Evolutionary conservation across 192 early-diverging fungal genomes (phyloP).

Genomic region (Backusella mclennaniae): DNA sequence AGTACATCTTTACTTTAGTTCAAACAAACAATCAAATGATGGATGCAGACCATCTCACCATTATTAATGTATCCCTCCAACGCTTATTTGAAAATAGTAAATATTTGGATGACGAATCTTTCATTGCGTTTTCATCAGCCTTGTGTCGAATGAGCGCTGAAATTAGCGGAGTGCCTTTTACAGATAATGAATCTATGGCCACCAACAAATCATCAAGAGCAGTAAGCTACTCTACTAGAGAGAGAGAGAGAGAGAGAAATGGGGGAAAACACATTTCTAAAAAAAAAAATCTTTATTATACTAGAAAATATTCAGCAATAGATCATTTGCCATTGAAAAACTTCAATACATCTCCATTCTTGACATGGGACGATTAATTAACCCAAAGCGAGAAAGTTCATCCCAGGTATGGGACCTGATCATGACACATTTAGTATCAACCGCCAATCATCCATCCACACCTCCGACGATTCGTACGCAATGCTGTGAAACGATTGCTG

Average conservation of each 20-base stretch:
- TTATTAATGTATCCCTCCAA: slow-evolving; percentile 50
- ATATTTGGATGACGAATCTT: slow-evolving; percentile 53
- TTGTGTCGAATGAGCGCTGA: slow-evolving; percentile 64
- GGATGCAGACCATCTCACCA: slow-evolving; percentile 43
- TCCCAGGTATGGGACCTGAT: slow-evolving; percentile 57
- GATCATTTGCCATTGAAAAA: slow-evolving; percentile 77
- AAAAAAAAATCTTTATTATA: not conserved
- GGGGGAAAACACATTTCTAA: not conserved
- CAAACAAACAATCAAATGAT: slow-evolving; percentile 20
- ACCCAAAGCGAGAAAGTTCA: slow-evolving; percentile 34
- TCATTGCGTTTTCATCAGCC: slow-evolving; percentile 64
- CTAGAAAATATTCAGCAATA: slow-evolving; percentile 67
- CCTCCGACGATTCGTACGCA: slow-evolving; percentile 69
- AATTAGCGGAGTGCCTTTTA: slow-evolving; percentile 46
- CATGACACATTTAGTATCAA: slow-evolving; percentile 73
- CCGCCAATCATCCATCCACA: slow-evolving; percentile 58
- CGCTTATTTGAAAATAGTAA: slow-evolving; percentile 71
- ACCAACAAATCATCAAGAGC: slow-evolving; percentile 19
- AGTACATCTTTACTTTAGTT: not conserved
- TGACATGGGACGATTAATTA: slow-evolving; percentile 56
- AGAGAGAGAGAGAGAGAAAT: not conserved
- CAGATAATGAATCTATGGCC: slow-evolving; percentile 26
- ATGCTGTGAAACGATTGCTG: slow-evolving; percentile 73
- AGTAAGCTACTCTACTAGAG: slow-evolving; percentile 10
- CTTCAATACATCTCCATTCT: slow-evolving; percentile 59